Percentiles rank a stretch among this genome's conserved stretches.
Conservation (phyloP, 176 grass and related monocot species). For the Metroxylon sagu region DNA sequence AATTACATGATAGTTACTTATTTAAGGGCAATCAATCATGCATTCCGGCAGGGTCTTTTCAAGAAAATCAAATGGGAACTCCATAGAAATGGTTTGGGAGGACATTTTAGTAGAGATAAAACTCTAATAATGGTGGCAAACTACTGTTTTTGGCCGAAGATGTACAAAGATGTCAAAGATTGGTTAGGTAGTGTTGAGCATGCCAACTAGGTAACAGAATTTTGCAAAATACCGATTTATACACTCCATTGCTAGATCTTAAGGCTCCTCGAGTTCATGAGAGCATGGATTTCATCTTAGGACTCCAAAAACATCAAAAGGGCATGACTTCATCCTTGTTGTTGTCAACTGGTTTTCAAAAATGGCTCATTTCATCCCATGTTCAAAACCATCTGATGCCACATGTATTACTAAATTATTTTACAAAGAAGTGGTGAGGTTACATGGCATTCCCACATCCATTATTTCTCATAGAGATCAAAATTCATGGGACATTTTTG, state of each 20-base stretch:
- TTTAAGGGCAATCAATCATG: background rate
- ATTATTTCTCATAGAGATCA: too few species aligned
- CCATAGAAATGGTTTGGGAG: background rate
- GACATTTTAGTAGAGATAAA: background rate
- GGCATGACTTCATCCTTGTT: background rate
- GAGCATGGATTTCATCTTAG: background rate
- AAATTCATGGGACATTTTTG: too few species aligned
- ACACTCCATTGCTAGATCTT: background rate
- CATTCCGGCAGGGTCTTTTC: background rate
- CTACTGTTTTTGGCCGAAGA: background rate
- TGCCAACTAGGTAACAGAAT: background rate
- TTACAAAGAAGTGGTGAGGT: too few species aligned
- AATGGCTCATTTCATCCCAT: background rate
- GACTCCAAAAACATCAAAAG: background rate
- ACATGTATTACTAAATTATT: too few species aligned
- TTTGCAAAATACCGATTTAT: background rate
- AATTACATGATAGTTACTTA: background rate
- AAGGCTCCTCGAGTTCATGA: background rate
- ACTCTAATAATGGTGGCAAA: background rate
- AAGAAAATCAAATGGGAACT: background rate
- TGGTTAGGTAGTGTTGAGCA: background rate
- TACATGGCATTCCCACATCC: too few species aligned
- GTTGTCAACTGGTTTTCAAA: background rate
- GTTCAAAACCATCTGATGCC: background rate
- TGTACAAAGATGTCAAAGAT: background rate